Evolutionary conservation across 257 asterid species (phyloP).

Genomic region (Petunia secreta): DNA sequence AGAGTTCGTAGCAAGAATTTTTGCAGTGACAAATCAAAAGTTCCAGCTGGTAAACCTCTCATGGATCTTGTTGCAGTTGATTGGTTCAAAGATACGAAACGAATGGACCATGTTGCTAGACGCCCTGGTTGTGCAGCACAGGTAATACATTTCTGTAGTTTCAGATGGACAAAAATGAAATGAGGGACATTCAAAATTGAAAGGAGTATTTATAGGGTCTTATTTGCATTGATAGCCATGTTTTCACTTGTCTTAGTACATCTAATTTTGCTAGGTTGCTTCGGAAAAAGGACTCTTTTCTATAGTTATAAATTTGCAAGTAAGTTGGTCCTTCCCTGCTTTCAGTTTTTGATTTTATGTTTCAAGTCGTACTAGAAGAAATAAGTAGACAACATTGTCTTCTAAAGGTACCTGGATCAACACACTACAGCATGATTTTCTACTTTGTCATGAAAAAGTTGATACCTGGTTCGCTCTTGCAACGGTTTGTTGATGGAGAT

Average conservation of each 20-base stretch:
- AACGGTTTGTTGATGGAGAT: conserved; percentile 93
- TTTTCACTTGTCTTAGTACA: conserved; percentile 20
- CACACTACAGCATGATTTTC: conserved; percentile 94
- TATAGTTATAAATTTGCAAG: conserved; percentile 88
- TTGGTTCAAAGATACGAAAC: conserved; percentile 91
- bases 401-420: conserved; percentile 89
- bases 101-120: conserved; percentile 96
- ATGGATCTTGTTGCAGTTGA: conserved; percentile 99
- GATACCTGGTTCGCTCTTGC: conserved; percentile 74
- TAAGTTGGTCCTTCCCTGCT: conserved; percentile 47
- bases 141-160: conserved; percentile 36
- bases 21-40: conserved; percentile 85
- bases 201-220: not conserved
- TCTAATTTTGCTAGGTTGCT: conserved; percentile 69
- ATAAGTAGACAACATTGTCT: conserved; percentile 27
- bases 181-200: not conserved
- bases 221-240: not conserved
- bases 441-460: conserved; percentile 71
- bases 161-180: not conserved
- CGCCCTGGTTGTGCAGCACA: conserved; percentile 97
- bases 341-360: conserved; percentile 18
- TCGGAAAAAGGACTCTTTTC: conserved; percentile 85
- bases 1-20: conserved; percentile 87
- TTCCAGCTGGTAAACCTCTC: conserved; percentile 86
- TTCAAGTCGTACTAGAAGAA: not conserved